A percentile compares a stretch with the other conserved stretches of the same genome.
Conservation (phyloP, 2,329 filamentous ascomycete genomes). For the Paecilomyces variotii region DNA sequence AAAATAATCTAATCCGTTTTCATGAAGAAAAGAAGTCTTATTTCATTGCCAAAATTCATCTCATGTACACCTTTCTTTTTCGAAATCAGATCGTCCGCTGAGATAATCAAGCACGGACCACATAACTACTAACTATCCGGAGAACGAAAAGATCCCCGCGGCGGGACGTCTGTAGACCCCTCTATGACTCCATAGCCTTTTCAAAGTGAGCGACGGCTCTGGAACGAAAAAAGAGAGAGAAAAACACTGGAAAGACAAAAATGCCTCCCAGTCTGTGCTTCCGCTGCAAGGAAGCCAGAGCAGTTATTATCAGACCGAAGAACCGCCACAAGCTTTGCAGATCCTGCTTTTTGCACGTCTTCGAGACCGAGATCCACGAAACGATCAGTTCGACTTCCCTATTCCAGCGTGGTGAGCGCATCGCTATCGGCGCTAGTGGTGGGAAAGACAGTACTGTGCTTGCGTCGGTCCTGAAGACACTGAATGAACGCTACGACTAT, state of each 20-base stretch:
- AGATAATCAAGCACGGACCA: conserved; percentile 4
- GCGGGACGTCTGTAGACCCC: neutral
- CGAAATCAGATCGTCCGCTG: neutral
- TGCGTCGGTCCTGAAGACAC: conserved; percentile 84
- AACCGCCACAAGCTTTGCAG: conserved; percentile 92
- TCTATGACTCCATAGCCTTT: neutral
- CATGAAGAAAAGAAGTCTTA: neutral
- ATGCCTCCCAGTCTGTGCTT: conserved; percentile 77
- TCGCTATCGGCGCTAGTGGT: conserved; percentile 92
- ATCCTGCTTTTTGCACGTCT: conserved; percentile 74
- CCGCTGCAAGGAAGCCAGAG: conserved; percentile 66
- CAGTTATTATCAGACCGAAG: conserved; percentile 87
- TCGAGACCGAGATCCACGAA: conserved; percentile 89
- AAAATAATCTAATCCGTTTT: neutral
- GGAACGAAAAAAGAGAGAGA: no score
- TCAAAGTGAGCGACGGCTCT: neutral
- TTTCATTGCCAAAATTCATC: neutral
- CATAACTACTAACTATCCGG: neutral
- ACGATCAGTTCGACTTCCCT: conserved; percentile 77
- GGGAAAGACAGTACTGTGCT: conserved; percentile 97
- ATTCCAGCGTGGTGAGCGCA: conserved; percentile 72
- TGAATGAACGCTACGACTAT: conserved; percentile 85
- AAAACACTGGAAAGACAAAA: neutral
- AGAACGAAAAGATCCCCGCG: neutral
- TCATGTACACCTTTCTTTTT: neutral